Percentiles rank a stretch among this genome's conserved stretches.
phyloP scores from a whole-genome alignment of 75 land plant species.

The Selaginella tamariscina region DNA sequence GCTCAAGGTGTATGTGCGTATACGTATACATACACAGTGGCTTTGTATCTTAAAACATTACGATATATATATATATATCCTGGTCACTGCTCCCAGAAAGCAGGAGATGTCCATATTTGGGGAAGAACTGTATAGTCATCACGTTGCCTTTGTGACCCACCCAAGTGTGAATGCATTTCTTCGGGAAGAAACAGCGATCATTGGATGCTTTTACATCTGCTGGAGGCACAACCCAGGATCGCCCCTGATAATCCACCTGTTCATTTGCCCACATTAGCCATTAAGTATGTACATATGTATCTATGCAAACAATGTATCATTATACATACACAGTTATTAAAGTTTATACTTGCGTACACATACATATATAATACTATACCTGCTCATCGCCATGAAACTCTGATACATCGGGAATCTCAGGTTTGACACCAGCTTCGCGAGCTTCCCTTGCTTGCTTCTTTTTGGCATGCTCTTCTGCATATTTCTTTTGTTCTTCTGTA shows the following conservation, averaged over 20 bases:
- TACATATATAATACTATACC: too few species aligned
- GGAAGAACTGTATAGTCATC: slow-evolving; percentile 80
- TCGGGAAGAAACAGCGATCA: slow-evolving; percentile 88
- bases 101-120: slow-evolving; percentile 76
- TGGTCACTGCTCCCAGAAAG: slow-evolving; percentile 95
- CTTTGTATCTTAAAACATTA: too few species aligned
- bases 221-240: slow-evolving; percentile 84
- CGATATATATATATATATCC: too few species aligned
- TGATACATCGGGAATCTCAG: slow-evolving; percentile 45
- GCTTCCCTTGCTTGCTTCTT: slow-evolving; percentile 51
- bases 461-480: slow-evolving; percentile 76
- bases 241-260: slow-evolving; percentile 82
- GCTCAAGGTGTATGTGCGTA: too few species aligned
- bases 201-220: slow-evolving; percentile 84
- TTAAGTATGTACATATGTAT: too few species aligned
- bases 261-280: too few species aligned
- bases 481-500: slow-evolving; percentile 95
- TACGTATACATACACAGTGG: too few species aligned
- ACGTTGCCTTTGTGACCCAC: slow-evolving; percentile 95
- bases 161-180: slow-evolving; percentile 86
- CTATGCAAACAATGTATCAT: too few species aligned
- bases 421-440: slow-evolving; percentile 35
- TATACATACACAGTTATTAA: too few species aligned
- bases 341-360: too few species aligned
- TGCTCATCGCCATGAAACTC: slow-evolving; percentile 95